Evolutionary conservation across 331 rosid species (phyloP), one percentile per base, ranked within the genome.

Genomic region (Arachis monticola): DNA sequence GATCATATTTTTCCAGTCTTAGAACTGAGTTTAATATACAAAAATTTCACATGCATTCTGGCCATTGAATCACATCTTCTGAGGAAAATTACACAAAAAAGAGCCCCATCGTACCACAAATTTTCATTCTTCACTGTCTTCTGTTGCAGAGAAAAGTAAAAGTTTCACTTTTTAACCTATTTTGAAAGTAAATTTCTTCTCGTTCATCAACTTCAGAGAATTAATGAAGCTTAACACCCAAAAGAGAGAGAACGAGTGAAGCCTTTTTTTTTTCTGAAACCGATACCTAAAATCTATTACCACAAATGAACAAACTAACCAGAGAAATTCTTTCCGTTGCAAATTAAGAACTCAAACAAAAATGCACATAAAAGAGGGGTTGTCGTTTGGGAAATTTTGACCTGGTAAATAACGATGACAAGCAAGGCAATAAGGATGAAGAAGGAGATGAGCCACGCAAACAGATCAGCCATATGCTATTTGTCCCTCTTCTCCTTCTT

Each of bases 381-480:
- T 53, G 4, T 13, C 57, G 5, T 3, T 10, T 2, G 44, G 44
- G 0, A 59, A 1, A 53, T n/a, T n/a, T n/a, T n/a, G 72, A 93
- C 98, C 99, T 94, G 99, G 80, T 77, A 94, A 76, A 89, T 86
- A 55, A 92, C 62, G 53, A 88, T 60, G 41, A 89, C 80, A 51
- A 94, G 88, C 66, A 94, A 85, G 51, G 90, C 87, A 45, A 94
- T 85, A 80, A 92, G 89, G 80, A 89, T 48, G 86, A 94, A 88
- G 92, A 94, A 92, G 85, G 97, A 92, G 71, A 94, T 22, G 61
- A 94, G 97, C 99, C 99, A 94, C 67, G 82, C 91, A 60, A 67
- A 85, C 8, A 94, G 82, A 87, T 86, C 97, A 72, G 77, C 92
- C 99, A 94, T 93, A 6, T 53, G 71, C 75, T 85, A 74, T 60